Base-by-base conservation (phyloP, 805 yeast species). In the Metschnikowia amazonensis region DNA sequence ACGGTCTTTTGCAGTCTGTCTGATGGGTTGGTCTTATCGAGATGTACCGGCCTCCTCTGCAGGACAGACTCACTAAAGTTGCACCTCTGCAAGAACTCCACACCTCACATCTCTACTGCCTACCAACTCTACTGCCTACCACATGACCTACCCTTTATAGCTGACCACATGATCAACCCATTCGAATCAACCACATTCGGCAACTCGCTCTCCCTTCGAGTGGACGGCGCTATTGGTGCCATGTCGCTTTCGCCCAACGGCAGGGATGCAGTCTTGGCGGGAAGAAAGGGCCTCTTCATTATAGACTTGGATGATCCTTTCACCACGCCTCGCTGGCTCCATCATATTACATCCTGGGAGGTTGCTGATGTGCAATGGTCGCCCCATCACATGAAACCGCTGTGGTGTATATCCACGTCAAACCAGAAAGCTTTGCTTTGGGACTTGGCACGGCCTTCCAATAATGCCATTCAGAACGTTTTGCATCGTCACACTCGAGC, bases 331-430 rank as follows among this genome's bases (percentile, higher is more conserved):
- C 72, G 99, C 47, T 89, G 95, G 90, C 76, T 94, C 13, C 95
- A 83, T 45, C 97, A 94, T 60, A 75, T 82, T 29, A 92, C 97
- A 0, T 82, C 95, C 0, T 94, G 98, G 98, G 98, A 94, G 63
- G 99, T 94, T 3, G 97, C 99, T 0, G 97, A 92, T 62, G 97
- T 92, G 1, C 98, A 94, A 64, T 94, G 99, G 98, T 87, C 95
- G 2, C 97, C 97, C 0, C 97, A 94, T 60, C 72, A 77, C 5
- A 75, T 82, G 1, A 87, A 86, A 53, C 92, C 96, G 1, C 74
- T 84, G 5, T 90, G 97, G 96, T 88, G 94, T 35, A 84, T 92
- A 1, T 87, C 96, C 0, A 89, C 98, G 0, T 85, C 96, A 1
- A 94, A 92, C 63, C 99, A 92, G 60, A 92, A 92, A 67, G 98